Percentiles rank a stretch among this genome's conserved stretches.
Evolutionary conservation across 768 basidiomycete species (phyloP).

Genomic region (Crassisporium funariophilum): DNA sequence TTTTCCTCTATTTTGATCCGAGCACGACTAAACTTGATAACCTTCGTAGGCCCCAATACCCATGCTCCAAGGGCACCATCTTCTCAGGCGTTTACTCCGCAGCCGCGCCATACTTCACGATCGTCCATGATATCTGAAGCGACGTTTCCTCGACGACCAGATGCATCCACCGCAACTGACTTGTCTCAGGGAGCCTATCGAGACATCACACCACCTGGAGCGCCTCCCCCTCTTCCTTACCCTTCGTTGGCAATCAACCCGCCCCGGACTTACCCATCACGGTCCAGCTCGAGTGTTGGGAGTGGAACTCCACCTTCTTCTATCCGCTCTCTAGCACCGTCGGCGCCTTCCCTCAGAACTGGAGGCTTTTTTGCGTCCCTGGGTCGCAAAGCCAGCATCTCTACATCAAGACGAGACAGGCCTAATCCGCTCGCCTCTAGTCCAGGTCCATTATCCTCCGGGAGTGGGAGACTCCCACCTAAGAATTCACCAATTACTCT

Average conservation of each 20-base stretch:
- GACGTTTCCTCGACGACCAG: conserved; percentile 80
- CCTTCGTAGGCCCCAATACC: conserved; percentile 31
- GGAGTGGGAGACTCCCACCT: conserved; percentile 8
- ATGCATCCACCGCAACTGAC: conserved; percentile 79
- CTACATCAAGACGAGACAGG: conserved; percentile 27
- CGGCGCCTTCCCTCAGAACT: conserved; percentile 44
- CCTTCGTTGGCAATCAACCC: conserved; percentile 59
- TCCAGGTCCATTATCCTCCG: conserved; percentile 20
- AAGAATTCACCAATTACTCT: conserved; percentile 14
- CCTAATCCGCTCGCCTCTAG: conserved; percentile 21
- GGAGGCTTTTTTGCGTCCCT: conserved; percentile 75
- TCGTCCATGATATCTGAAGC: conserved; percentile 74
- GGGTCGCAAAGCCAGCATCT: conserved; percentile 66
- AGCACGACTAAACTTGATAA: conserved; percentile 1
- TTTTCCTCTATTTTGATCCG: conserved; percentile 8
- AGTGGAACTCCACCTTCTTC: conserved; percentile 48
- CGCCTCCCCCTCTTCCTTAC: conserved; percentile 70
- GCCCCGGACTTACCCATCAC: conserved; percentile 31
- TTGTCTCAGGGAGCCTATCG: conserved; percentile 48
- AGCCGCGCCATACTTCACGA: conserved; percentile 68
- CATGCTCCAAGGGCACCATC: conserved; percentile 36
- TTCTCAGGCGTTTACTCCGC: conserved; percentile 46
- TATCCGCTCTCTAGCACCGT: conserved; percentile 49
- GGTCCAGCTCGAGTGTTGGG: conserved; percentile 33
- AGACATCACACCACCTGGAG: conserved; percentile 55